Base-by-base conservation (phyloP, 306 rosid species). In the Leucaena leucocephala region DNA sequence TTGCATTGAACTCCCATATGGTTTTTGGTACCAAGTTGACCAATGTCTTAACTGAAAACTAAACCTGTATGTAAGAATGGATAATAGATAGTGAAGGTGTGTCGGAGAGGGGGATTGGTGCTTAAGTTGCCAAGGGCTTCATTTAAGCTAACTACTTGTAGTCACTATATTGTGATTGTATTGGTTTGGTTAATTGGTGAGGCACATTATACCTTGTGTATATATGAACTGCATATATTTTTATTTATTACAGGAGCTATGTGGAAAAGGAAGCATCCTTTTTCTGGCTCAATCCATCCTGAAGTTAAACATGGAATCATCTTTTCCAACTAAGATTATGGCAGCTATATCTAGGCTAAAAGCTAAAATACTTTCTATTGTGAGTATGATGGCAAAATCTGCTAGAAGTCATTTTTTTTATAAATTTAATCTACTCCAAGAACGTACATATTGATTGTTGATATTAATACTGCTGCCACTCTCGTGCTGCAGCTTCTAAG, bases 191-290 rank as follows among this genome's bases (percentile, higher is more conserved):
- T 76, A 70, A 72, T 75, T 76, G 74, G 19, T 74, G 39, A 52
- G 17, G 72, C 49, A 69, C 8, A 15, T 34, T 80, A 63, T 52
- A 11, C 78, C 57, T 76, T 27, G 5, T 61, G 16, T 45, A 42
- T 78, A 42, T 59, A 73, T 74, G 39, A 68, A 62, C 57, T 75
- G 52, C 72, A 14, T 71, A 22, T 54, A 66, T 80, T 27, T 67
- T 48, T 72, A 76, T 62, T 76, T 14, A 72, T 87, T 77, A 67
- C 92, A 93, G 97, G 97, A 91, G 71, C 86, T 91, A 27, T 93
- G 97, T 86, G 85, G 88, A 72, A 93, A 89, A 76, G 98, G 98
- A 19, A 89, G 97, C 72, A 85, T 93, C 85, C 89, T 93, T 74
- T 86, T 87, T 84, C 87, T 91, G 73, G 95, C 92, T 79, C 90